A percentile compares a stretch with the other conserved stretches of the same genome.
These are phyloP conservation scores for Hibiscus syriacus DNA, from an alignment of 345 rosid species.

Conservation along the genomic window DNA sequence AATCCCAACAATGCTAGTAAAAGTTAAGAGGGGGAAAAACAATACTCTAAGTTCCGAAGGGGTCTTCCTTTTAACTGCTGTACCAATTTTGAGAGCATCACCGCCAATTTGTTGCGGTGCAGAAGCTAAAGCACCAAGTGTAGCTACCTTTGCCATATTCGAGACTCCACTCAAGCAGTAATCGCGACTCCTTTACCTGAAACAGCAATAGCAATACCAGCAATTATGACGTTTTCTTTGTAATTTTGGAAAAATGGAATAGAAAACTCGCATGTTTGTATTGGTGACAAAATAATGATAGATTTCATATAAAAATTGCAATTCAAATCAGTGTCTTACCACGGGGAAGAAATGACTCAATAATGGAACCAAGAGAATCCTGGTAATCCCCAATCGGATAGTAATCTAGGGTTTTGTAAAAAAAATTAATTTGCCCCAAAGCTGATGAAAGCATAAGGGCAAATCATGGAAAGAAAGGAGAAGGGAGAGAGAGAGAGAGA, in stretches of 20 bases:
- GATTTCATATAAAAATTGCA: not conserved
- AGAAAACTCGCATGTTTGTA: not conserved
- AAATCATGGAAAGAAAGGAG: slow-evolving; percentile 1
- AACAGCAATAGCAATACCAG: not conserved
- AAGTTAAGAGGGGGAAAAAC: slow-evolving; percentile 4
- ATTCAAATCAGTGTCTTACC: not conserved
- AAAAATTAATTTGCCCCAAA: slow-evolving; percentile 9
- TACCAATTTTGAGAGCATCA: slow-evolving; percentile 30
- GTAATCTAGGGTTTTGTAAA: slow-evolving; percentile 10
- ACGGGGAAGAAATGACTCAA: not conserved
- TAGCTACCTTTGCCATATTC: slow-evolving; percentile 62
- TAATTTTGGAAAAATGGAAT: not conserved
- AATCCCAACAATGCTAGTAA: not conserved
- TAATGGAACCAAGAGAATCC: slow-evolving; percentile 1
- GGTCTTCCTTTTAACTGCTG: slow-evolving; percentile 60
- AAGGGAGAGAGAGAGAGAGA: not conserved
- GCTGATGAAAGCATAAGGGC: not conserved
- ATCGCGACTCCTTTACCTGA: slow-evolving; percentile 5
- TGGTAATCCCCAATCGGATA: not conserved
- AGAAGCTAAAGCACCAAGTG: slow-evolving; percentile 37
- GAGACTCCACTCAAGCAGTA: not conserved
- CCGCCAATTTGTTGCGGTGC: slow-evolving; percentile 41
- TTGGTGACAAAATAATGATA: not conserved
- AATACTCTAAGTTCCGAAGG: slow-evolving; percentile 81
- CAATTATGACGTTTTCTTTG: not conserved